Percentiles rank a stretch among this genome's conserved stretches.
These are phyloP conservation scores for Chlamydomonas eustigma DNA, from an alignment of 139 green algal species.

Conservation along the genomic window DNA sequence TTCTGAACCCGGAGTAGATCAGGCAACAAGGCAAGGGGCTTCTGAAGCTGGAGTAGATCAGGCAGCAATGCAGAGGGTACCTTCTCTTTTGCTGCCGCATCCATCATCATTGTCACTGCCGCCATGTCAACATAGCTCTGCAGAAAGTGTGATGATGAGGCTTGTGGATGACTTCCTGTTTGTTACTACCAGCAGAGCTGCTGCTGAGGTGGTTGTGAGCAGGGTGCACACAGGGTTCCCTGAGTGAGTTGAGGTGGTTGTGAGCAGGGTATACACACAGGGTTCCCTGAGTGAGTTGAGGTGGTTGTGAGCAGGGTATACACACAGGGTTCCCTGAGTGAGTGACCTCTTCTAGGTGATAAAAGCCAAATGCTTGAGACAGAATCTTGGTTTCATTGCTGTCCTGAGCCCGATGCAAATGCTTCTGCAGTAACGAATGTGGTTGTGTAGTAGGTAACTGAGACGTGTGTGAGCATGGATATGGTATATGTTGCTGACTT, in stretches of 20 bases:
- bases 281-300: conserved; percentile 61
- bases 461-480: no score
- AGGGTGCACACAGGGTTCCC: conserved; percentile 61
- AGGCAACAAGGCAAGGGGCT: not conserved
- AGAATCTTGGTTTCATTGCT: no score
- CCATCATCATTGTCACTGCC: conserved; percentile 13
- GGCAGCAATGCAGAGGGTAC: no score
- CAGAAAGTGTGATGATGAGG: conserved; percentile 60
- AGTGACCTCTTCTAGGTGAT: no score
- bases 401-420: no score
- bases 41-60: not conserved
- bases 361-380: no score
- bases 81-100: not conserved
- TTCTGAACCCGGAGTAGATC: conserved; percentile 7
- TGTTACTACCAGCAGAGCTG: conserved; percentile 54
- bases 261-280: conserved; percentile 41
- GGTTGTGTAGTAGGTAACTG: no score
- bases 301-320: conserved; percentile 43
- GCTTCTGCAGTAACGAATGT: no score
- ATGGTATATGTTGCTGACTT: no score
- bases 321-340: conserved; percentile 57
- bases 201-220: conserved; percentile 49
- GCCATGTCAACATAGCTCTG: not conserved
- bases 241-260: conserved; percentile 52
- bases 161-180: conserved; percentile 88